A percentile compares a stretch with the other conserved stretches of the same genome.
Evolutionary conservation across 2,329 filamentous ascomycete genomes (phyloP).

Genomic region (Arthrobotrys sinensis): DNA sequence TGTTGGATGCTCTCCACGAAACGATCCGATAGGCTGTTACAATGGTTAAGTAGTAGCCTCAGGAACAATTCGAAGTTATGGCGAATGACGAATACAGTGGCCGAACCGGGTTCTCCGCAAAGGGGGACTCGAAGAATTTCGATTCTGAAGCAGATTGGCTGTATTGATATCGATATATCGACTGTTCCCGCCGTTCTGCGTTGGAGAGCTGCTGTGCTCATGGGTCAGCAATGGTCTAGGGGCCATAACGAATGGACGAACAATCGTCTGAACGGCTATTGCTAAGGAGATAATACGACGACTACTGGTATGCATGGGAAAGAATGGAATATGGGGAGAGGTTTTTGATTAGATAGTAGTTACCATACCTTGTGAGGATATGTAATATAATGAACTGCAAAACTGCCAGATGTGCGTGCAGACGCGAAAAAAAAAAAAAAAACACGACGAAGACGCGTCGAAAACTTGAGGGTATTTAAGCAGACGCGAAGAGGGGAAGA

Average conservation of each 20-base stretch:
- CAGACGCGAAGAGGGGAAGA: slow-evolving; percentile 32
- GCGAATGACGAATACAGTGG: slow-evolving; percentile 15
- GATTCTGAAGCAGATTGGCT: background rate
- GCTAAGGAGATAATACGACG: background rate
- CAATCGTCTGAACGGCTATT: background rate
- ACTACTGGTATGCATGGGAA: background rate
- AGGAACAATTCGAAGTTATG: background rate
- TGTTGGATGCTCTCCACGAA: background rate
- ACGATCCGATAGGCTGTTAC: background rate
- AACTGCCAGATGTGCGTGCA: slow-evolving; percentile 20
- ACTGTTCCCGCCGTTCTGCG: background rate
- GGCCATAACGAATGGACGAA: slow-evolving; percentile 1
- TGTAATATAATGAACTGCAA: slow-evolving; percentile 12
- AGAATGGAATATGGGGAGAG: background rate
- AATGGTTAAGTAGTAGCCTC: background rate
- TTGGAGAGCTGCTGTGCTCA: slow-evolving; percentile 15
- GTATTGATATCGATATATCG: background rate
- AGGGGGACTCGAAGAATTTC: background rate
- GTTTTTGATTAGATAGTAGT: background rate
- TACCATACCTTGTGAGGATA: slow-evolving; percentile 26
- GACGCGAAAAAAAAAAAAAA: slow-evolving; percentile 48
- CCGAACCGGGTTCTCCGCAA: background rate
- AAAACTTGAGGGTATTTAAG: slow-evolving; percentile 42
- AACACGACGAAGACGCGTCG: slow-evolving; percentile 57
- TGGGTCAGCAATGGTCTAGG: slow-evolving; percentile 1